These are phyloP conservation scores for Davidsoniella australis DNA, from an alignment of 2,329 filamentous ascomycete species.

Conservation along the genomic window DNA sequence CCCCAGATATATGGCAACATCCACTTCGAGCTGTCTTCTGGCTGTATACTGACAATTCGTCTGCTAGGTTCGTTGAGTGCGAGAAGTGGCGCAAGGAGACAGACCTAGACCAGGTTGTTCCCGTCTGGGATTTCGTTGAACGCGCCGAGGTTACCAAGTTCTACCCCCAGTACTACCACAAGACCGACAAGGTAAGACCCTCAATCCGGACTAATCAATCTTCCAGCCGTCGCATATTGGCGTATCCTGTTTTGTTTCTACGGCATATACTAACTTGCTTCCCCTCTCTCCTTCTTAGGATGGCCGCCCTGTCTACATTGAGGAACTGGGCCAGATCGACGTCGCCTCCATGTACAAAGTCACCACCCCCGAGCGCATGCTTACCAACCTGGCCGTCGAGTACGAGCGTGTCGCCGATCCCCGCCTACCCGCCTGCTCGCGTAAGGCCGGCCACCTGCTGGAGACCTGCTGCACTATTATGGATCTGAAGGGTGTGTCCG, in stretches of 20 bases:
- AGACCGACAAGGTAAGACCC: conserved; percentile 59
- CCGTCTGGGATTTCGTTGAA: conserved; percentile 74
- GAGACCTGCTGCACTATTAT: conserved; percentile 98
- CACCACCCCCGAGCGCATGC: conserved; percentile 82
- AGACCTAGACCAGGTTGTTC: conserved; percentile 64
- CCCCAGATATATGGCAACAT: neutral
- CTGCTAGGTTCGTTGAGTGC: conserved; percentile 64
- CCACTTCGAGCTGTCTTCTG: neutral
- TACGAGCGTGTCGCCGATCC: conserved; percentile 94
- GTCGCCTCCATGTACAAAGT: conserved; percentile 81
- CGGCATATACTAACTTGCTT: neutral
- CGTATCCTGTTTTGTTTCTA: neutral
- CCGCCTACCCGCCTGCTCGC: conserved; percentile 84
- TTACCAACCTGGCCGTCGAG: conserved; percentile 89
- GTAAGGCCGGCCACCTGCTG: conserved; percentile 73
- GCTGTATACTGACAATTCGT: conserved; percentile 3
- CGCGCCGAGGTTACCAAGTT: conserved; percentile 70
- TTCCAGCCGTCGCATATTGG: neutral
- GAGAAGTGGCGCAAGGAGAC: conserved; percentile 86
- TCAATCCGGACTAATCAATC: neutral
- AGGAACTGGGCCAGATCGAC: conserved; percentile 88
- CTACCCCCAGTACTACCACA: conserved; percentile 99
- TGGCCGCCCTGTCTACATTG: conserved; percentile 92
- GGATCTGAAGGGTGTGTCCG: conserved; percentile 87
- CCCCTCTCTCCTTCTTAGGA: conserved; percentile 38